Evolutionary conservation across 2,329 filamentous ascomycete species (phyloP), one percentile per base, ranked within the genome.

Genomic region (Ceratocystis eucalypticola): DNA sequence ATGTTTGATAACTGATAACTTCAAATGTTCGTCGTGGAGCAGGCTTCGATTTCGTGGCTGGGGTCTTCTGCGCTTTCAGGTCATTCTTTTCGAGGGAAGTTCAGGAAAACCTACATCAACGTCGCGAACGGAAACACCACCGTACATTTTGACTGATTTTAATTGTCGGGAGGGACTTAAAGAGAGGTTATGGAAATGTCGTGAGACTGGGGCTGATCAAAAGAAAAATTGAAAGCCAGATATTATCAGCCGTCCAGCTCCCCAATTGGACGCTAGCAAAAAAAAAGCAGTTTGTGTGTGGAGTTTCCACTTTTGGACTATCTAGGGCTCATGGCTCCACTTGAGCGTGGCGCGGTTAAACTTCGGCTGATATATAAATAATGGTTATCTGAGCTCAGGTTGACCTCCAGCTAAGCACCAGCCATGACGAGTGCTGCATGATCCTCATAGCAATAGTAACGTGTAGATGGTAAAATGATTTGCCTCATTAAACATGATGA

Each of bases 81-180:
- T 69, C 67, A 65, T 67, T 62, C 22, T 37, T 22, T 25, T 37
- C 61, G 28, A 50, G 62, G 25, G 41, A 61, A 55, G 10, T 65
- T 64, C 59, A 63, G 55, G 61, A 45, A 68, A 69, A 85, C 85
- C 80, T 86, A 89, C 87, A 84, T 89, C 87, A 78, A 92, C 88
- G 82, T 92, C 89, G 81, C 88, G 88, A 80, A 93, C 89, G 74
- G 82, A 84, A 78, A 90, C 83, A 79, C 88, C 89, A 79, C 87
- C 84, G 77, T 81, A 80, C 89, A 92, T 92, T 78, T 82, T 91
- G 81, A 81, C 82, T 82, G 82, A 84, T 72, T 71, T 72, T 74
- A 62, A 72, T 71, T 71, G 72, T 68, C 33, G 50, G 62, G 22
- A 55, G n/a, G 59, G 64, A 66, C 59, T 68, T 65, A 68, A 61